A percentile compares a stretch with the other conserved stretches of the same genome.
Conservation (phyloP, 2,329 filamentous ascomycete species). For the Eurotiales sp. region DNA sequence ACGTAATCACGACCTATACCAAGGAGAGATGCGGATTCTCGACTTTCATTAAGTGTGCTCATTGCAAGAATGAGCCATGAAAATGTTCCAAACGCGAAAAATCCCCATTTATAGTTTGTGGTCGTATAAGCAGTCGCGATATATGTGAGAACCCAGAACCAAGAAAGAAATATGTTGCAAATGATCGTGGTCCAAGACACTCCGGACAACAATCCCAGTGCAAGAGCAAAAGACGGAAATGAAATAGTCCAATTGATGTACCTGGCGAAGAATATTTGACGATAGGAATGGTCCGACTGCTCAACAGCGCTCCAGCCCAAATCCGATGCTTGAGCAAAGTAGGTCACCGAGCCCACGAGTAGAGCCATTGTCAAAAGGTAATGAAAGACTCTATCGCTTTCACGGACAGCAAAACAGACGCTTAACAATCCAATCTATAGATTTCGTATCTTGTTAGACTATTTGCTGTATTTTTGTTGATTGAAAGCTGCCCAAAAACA, state of each 20-base stretch:
- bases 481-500: too few species aligned
- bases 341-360: slow-evolving; percentile 49
- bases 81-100: slow-evolving; percentile 51
- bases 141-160: slow-evolving; percentile 52
- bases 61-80: slow-evolving; percentile 47
- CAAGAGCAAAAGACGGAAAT: slow-evolving; percentile 46
- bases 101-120: slow-evolving; percentile 57
- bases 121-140: slow-evolving; percentile 48
- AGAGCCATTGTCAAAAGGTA: slow-evolving; percentile 52
- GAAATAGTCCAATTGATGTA: slow-evolving; percentile 55
- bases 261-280: slow-evolving; percentile 55
- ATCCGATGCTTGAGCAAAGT: slow-evolving; percentile 53
- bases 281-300: slow-evolving; percentile 34
- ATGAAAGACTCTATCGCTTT: slow-evolving; percentile 55
- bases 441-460: neutral
- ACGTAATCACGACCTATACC: slow-evolving; percentile 46
- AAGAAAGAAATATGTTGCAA: slow-evolving; percentile 49
- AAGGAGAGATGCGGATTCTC: slow-evolving; percentile 38
- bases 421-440: slow-evolving; percentile 40
- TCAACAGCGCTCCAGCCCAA: slow-evolving; percentile 45
- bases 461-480: neutral
- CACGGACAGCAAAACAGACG: slow-evolving; percentile 41
- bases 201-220: slow-evolving; percentile 50
- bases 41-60: slow-evolving; percentile 42
- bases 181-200: slow-evolving; percentile 56